Base-by-base conservation (phyloP, 148 eudicot species). In the Fagopyrum esculentum region DNA sequence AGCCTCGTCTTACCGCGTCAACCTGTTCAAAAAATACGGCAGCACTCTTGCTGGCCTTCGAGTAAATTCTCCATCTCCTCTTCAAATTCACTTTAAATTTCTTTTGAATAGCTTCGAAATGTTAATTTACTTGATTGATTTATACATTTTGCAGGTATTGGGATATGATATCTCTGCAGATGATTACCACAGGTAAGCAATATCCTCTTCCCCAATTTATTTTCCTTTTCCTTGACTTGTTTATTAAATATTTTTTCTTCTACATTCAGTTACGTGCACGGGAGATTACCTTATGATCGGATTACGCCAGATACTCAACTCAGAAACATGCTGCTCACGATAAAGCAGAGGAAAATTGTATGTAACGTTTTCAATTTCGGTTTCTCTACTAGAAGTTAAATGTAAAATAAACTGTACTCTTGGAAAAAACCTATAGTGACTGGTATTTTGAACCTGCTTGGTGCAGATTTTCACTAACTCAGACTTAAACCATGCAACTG, bases 381-480 rank as follows among this genome's bases (percentile, higher is more conserved):
- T n/a, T 50, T 46, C 59, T 49, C 44, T 59, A 50, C 35, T 22
- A 22, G 26, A 22, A 22, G 26, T 22, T 57, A 17, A 8, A 48
- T 3, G 0, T n/a, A 30, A 72, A 8, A 29, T 45, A 55, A 9
- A 2, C 64, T n/a, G 5, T 3, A 13, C 3, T 2, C 2, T 4
- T 46, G 2, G 16, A 43, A 6, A 9, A 7, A 11, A 8, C 22
- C 16, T 15, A 43, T 35, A 35, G 40, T 35, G 40, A 35, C 40
- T 1, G 40, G 40, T 35, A 35, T 19, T 77, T 16, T 19, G 13
- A 4, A n/a, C 15, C 46, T 59, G 26, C 15, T 59, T 71, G 15
- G 45, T n/a, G 22, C 89, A 93, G 98, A 87, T 93, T 47, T 91
- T 93, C 68, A 93, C 98, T 1, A 93, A 91, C 78, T 93, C 97